Evolutionary conservation across 495 filamentous ascomycete genomes (phyloP), one percentile per base, ranked within the genome.

Genomic region (Immersiella caudata): DNA sequence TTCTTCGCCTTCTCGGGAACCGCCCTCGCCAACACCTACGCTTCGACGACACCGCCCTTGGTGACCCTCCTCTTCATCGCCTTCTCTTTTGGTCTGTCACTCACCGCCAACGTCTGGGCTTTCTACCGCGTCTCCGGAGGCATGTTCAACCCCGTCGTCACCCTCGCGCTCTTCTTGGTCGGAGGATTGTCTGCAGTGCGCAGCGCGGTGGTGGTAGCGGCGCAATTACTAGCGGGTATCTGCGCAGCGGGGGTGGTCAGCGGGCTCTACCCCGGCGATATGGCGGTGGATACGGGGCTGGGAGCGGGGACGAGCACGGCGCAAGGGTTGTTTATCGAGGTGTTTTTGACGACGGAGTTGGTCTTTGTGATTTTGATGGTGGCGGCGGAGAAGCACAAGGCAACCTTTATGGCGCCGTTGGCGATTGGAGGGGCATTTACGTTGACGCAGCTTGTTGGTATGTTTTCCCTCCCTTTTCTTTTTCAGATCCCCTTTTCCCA

Each of bases 91-190:
- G 92, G 91, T 1, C 86, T 93, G 72, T 87, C 89, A 11, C 81
- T 96, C 61, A 86, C 86, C 14, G 90, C 91, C 74, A 95, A 94
- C 71, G 91, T 90, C 3, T 96, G 90, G 91, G 85, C 91, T 0
- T 96, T 94, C 80, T 95, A 90, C 78, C 86, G 91, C 12, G 86
- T 94, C 35, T 88, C 84, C 5, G 92, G 92, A 8, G 92, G 91
- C 18, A 76, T 93, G 9, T 96, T 95, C 77, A 94, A 96, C 71
- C 93, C 93, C 0, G 90, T 88, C 33, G 89, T 87, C 5, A 87
- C 87, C 3, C 70, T 90, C 9, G 86, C 80, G 0, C 75, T 89
- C 68, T 79, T 83, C 59, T 71, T 89, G 0, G 81, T 89, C 35
- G 86, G 86, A 6, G 86, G 85, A 6, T 75, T 89, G 27, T 67